Evolutionary conservation across 768 basidiomycete genomes (phyloP).

Genomic region (Leucosporidium scottii): DNA sequence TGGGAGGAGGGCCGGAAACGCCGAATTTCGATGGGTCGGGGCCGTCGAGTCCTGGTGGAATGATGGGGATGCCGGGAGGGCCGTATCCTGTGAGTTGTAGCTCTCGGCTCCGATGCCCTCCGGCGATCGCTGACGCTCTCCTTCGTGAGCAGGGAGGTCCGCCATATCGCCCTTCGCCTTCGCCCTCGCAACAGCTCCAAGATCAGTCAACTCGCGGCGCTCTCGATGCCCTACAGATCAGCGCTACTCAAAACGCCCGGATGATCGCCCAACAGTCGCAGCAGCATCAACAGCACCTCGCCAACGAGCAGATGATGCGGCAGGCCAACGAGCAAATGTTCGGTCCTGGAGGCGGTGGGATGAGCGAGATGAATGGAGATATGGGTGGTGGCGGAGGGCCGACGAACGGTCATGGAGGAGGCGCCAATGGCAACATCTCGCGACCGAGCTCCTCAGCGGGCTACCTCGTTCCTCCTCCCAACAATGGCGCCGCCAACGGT

Average conservation of each 20-base stretch:
- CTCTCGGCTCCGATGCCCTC: too few relatives aligned
- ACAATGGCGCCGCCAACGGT: not conserved
- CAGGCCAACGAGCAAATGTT: not conserved
- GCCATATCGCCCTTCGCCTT: constrained; percentile 21
- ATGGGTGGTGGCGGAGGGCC: not conserved
- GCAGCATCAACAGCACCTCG: constrained; percentile 8
- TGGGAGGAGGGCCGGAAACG: not conserved
- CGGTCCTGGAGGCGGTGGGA: not conserved
- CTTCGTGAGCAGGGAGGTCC: not conserved
- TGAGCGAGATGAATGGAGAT: not conserved
- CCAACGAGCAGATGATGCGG: not conserved
- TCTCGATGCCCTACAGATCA: not conserved
- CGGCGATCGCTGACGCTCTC: not conserved
- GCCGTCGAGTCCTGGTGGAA: constrained; percentile 10
- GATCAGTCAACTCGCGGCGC: constrained; percentile 1
- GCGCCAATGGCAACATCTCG: constrained; percentile 18
- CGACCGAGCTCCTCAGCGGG: constrained; percentile 26
- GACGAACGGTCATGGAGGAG: not conserved
- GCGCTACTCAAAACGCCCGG: not conserved
- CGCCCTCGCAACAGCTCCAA: constrained; percentile 10
- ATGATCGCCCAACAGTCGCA: constrained; percentile 4
- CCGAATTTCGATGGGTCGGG: constrained; percentile 4
- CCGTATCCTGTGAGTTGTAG: not conserved
- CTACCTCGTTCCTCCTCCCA: not conserved
- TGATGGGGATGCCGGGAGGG: not conserved